Conservation (phyloP, 2,329 filamentous ascomycete genomes). For the Thelonectria blattea region DNA sequence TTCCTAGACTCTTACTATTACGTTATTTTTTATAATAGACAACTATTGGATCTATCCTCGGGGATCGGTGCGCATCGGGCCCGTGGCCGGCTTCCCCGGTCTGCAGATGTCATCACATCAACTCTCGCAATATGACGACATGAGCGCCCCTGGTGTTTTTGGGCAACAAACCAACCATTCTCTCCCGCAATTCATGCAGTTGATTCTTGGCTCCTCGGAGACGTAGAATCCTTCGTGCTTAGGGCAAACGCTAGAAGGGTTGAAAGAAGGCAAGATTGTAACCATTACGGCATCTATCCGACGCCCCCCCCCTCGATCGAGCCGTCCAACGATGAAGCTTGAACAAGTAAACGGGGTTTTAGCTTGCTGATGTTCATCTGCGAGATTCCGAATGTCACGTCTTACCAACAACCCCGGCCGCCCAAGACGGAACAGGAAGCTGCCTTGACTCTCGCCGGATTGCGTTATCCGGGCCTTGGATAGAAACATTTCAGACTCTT, state of each 20-base stretch:
- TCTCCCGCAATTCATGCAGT: no score
- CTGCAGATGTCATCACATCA: conserved; percentile 17
- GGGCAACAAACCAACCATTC: not conserved
- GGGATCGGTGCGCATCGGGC: not conserved
- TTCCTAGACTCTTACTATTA: not conserved
- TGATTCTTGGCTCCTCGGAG: not conserved
- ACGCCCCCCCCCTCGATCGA: not conserved
- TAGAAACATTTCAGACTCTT: conserved; percentile 7
- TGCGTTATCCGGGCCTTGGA: conserved; percentile 22
- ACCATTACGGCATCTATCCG: not conserved
- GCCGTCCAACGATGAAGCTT: not conserved
- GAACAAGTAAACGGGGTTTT: not conserved
- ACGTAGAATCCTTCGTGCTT: not conserved
- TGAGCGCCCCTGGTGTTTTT: not conserved
- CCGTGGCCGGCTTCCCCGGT: conserved; percentile 16
- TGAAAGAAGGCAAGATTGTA: not conserved
- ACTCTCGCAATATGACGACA: conserved; percentile 16
- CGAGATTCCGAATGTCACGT: not conserved
- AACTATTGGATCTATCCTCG: not conserved
- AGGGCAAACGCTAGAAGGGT: not conserved
- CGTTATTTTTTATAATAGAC: not conserved
- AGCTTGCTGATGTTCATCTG: not conserved
- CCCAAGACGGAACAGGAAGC: conserved; percentile 3
- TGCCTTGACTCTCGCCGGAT: not conserved
- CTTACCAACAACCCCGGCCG: not conserved